Percentiles rank a stretch among this genome's conserved stretches.
Evolutionary conservation across 176 grass and related monocot genomes (phyloP).

Genomic region (Paspalum vaginatum): DNA sequence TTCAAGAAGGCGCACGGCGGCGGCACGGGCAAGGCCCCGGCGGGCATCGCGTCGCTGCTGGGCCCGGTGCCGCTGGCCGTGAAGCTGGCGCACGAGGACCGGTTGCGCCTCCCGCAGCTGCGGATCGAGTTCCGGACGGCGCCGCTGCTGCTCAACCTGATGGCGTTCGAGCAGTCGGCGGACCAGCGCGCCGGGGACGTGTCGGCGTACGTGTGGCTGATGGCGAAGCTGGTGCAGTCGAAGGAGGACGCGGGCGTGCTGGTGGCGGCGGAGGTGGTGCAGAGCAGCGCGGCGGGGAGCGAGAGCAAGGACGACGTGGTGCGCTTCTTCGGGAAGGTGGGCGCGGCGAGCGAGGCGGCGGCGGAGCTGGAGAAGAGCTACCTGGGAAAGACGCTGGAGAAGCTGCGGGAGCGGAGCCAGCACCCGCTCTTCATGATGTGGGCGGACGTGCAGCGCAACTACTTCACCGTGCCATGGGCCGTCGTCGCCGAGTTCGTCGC

Average conservation of each 20-base stretch:
- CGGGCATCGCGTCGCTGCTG: background rate
- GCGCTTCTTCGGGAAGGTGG: constrained; percentile 38
- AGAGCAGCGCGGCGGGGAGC: background rate
- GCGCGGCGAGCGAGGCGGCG: constrained; percentile 36
- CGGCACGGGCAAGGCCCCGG: background rate
- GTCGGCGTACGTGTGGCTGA: background rate
- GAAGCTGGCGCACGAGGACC: background rate
- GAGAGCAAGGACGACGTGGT: constrained; percentile 45
- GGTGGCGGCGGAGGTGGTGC: background rate
- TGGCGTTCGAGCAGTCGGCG: background rate
- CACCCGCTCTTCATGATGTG: constrained; percentile 62
- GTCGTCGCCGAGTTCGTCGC: constrained; percentile 54
- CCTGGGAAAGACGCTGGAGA: background rate
- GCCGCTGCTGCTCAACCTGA: background rate
- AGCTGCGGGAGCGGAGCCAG: constrained; percentile 45
- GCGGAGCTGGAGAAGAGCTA: constrained; percentile 48
- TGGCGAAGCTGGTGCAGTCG: background rate
- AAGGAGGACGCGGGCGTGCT: background rate
- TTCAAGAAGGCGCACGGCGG: background rate
- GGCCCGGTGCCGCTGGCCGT: background rate
- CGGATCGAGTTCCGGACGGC: background rate
- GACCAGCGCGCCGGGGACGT: background rate
- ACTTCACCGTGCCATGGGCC: constrained; percentile 66
- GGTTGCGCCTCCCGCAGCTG: background rate
- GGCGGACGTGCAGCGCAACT: constrained; percentile 61